Conservation (phyloP, 345 rosid genomes). For the Brassica nigra region DNA sequence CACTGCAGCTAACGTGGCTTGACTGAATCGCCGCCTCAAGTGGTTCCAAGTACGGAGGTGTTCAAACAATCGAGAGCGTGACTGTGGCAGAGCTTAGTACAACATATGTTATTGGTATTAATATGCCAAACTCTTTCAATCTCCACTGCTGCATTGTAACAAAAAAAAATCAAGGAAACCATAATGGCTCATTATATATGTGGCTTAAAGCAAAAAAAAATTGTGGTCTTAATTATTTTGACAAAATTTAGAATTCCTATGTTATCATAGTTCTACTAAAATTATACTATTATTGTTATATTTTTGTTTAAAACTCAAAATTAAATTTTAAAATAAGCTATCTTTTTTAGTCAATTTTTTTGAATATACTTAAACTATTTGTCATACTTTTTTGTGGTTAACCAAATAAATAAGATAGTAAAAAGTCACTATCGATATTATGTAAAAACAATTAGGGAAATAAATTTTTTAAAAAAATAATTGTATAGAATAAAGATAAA, state of each 20-base stretch:
- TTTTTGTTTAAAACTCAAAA: neutral
- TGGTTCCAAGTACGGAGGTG: neutral
- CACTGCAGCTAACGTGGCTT: neutral
- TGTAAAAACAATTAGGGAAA: neutral
- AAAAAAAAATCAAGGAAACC: neutral
- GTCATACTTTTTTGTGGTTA: neutral
- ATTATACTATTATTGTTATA: neutral
- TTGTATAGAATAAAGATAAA: neutral
- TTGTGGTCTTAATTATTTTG: neutral
- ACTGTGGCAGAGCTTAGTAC: neutral
- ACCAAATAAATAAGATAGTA: neutral
- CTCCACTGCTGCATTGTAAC: neutral
- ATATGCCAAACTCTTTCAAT: neutral
- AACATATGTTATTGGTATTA: neutral
- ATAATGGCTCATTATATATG: neutral
- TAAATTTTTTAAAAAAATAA: neutral
- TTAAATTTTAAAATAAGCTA: neutral
- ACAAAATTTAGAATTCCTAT: neutral
- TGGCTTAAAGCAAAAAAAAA: neutral
- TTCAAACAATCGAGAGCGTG: neutral
- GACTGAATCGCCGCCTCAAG: neutral
- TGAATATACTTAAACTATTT: neutral
- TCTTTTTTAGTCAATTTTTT: neutral
- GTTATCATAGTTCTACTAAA: neutral
- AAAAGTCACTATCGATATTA: neutral